phyloP scores from a whole-genome alignment of 2,329 filamentous ascomycete genomes.

The Talaromyces islandicus region DNA sequence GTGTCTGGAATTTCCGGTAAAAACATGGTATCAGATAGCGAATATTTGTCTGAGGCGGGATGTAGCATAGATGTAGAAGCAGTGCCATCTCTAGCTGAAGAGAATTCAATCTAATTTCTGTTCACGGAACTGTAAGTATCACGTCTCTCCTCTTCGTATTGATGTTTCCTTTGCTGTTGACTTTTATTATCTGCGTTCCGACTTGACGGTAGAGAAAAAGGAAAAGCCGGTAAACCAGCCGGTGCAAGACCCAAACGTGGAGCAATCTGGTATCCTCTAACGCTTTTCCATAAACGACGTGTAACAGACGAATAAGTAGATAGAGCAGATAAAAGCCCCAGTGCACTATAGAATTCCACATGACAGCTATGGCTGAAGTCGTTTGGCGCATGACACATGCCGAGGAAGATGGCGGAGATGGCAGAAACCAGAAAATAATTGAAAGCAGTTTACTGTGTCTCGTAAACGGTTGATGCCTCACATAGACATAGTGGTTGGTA shows the following conservation, averaged over 20 bases:
- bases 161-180: not conserved
- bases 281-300: not conserved
- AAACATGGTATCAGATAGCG: not conserved
- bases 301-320: not conserved
- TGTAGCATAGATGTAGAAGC: not conserved
- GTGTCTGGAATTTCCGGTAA: not conserved
- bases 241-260: not conserved
- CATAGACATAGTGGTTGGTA: too few species aligned
- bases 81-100: not conserved
- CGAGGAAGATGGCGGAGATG: not conserved
- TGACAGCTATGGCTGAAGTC: not conserved
- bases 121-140: not conserved
- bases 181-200: not conserved
- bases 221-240: not conserved
- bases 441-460: not conserved
- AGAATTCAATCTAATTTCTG: not conserved
- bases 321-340: not conserved
- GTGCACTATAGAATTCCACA: not conserved
- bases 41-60: not conserved
- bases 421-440: conserved; percentile 3
- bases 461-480: not conserved
- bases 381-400: not conserved
- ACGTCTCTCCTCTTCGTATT: not conserved
- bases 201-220: not conserved
- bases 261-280: not conserved